Conservation (phyloP, 306 rosid genomes). For the Aeschynomene evenia region DNA sequence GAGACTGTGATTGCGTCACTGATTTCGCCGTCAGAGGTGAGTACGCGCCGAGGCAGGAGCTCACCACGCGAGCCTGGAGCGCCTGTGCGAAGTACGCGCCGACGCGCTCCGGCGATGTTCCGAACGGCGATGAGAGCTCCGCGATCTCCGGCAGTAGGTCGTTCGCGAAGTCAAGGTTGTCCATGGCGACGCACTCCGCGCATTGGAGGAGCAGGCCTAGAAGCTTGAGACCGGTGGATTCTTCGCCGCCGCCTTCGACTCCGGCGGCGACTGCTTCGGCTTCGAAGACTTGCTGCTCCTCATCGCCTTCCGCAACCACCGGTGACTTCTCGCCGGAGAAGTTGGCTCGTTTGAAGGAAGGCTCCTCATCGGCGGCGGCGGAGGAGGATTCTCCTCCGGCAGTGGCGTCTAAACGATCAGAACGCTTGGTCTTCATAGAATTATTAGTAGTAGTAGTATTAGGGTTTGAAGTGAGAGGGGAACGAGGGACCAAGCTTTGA, state of each 20-base stretch:
- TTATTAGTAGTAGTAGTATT: too few relatives aligned
- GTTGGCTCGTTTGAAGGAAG: constrained; percentile 49
- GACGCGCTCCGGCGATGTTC: constrained; percentile 81
- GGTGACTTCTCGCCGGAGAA: constrained; percentile 40
- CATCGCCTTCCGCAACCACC: constrained; percentile 32
- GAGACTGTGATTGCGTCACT: constrained; percentile 59
- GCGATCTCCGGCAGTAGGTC: constrained; percentile 85
- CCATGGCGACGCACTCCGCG: constrained; percentile 91
- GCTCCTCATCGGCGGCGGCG: constrained; percentile 3
- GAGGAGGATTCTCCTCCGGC: constrained; percentile 29
- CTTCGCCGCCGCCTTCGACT: constrained; percentile 1
- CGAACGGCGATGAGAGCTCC: constrained; percentile 86
- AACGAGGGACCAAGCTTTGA: constrained; percentile 77
- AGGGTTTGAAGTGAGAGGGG: constrained; percentile 48
- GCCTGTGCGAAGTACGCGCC: constrained; percentile 94
- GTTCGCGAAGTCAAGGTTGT: constrained; percentile 66
- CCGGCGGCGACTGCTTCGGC: neutral
- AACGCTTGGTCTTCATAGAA: constrained; percentile 81
- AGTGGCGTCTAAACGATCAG: constrained; percentile 35
- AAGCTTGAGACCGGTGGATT: constrained; percentile 68
- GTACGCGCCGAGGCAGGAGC: constrained; percentile 71
- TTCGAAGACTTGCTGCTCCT: constrained; percentile 25
- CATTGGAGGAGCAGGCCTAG: constrained; percentile 85
- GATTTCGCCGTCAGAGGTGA: constrained; percentile 57
- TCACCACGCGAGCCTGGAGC: constrained; percentile 83